Evolutionary conservation across 495 filamentous ascomycete genomes (phyloP).

Genomic region (Podospora fimiseda): DNA sequence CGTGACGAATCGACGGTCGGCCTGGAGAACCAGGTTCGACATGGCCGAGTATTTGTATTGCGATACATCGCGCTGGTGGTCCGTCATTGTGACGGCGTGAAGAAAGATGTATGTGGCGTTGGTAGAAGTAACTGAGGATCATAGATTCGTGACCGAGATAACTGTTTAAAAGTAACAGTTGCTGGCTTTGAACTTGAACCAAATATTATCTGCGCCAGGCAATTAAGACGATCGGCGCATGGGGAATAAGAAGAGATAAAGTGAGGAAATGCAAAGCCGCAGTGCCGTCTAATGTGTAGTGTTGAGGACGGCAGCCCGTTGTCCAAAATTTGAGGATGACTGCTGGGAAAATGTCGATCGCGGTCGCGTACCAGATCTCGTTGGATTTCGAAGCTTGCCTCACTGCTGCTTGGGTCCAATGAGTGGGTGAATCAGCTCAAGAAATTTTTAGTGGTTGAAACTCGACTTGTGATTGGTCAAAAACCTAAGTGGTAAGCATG

Average conservation of each 20-base stretch:
- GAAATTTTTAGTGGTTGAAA: slow-evolving; percentile 4
- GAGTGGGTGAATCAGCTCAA: background rate
- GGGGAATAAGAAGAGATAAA: no score
- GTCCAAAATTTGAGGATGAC: background rate
- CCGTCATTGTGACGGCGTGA: slow-evolving; percentile 58
- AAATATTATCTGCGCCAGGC: no score
- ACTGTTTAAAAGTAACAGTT: background rate
- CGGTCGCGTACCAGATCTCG: slow-evolving; percentile 5
- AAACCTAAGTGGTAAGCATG: no score
- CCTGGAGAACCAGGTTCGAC: slow-evolving; percentile 99
- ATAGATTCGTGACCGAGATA: background rate
- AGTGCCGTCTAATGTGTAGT: no score
- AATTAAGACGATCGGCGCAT: no score
- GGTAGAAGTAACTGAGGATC: slow-evolving; percentile 2
- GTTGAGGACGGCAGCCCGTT: background rate
- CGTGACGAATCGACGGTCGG: slow-evolving; percentile 91
- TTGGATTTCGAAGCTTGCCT: background rate
- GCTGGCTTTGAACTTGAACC: no score
- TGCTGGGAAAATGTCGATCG: background rate
- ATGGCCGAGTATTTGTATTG: slow-evolving; percentile 99
- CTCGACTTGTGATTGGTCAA: background rate
- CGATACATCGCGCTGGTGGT: slow-evolving; percentile 80
- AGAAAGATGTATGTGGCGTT: background rate
- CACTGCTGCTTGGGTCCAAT: background rate
- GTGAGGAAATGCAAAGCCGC: no score